Evolutionary conservation across 106 monocot genomes (phyloP).

Genomic region (Platanthera guangdongensis): DNA sequence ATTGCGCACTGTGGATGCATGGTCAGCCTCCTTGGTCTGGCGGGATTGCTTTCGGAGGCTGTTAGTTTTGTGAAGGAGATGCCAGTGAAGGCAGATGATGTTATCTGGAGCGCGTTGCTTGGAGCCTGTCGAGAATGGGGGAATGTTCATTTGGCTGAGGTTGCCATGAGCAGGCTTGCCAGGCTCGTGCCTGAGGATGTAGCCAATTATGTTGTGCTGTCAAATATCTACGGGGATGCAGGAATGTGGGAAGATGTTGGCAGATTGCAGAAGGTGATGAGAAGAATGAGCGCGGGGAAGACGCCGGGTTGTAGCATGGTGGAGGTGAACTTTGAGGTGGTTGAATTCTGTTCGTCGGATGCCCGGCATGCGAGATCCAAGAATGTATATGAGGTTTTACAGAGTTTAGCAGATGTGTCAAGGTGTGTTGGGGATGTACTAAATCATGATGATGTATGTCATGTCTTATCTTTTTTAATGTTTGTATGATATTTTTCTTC

Average conservation of each 20-base stretch:
- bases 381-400: conserved; percentile 31
- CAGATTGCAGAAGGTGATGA: conserved; percentile 11
- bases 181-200: conserved; percentile 18
- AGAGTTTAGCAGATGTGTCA: conserved; percentile 10
- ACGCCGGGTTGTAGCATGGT: conserved; percentile 29
- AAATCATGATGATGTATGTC: not conserved
- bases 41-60: conserved; percentile 16
- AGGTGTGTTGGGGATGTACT: not conserved
- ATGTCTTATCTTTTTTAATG: not conserved
- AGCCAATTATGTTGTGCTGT: conserved; percentile 19
- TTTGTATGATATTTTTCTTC: not conserved
- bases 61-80: conserved; percentile 12
- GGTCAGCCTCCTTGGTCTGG: conserved; percentile 19
- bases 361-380: conserved; percentile 17
- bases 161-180: conserved; percentile 14
- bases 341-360: conserved; percentile 43
- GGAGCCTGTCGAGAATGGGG: conserved; percentile 4
- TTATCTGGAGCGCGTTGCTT: conserved; percentile 20
- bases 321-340: conserved; percentile 21
- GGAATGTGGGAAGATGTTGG: conserved; percentile 16
- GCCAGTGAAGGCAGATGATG: conserved; percentile 18
- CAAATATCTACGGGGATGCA: conserved; percentile 14
- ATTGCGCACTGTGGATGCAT: conserved; percentile 43
- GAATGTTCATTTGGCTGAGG: conserved; percentile 11
- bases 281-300: conserved; percentile 6